Conservation (phyloP, 164 flowering plant species). For the Vitis labrusca region DNA sequence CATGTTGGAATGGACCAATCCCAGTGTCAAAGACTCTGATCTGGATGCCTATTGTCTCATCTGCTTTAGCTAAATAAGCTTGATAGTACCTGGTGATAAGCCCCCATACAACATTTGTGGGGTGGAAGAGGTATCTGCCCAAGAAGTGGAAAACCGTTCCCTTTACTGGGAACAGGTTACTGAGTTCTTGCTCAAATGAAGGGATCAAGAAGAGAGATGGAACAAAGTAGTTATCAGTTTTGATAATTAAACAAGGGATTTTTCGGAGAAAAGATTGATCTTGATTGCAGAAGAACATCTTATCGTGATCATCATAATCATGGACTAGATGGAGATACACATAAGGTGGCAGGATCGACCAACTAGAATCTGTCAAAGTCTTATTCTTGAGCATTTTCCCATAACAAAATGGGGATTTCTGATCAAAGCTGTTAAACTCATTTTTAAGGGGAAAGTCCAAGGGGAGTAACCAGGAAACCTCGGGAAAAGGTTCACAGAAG, state of each 20-base stretch:
- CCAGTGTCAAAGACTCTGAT: constrained; percentile 65
- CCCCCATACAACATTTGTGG: constrained; percentile 82
- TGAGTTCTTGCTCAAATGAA: constrained; percentile 60
- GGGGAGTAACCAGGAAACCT: constrained; percentile 74
- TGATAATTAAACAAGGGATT: constrained; percentile 74
- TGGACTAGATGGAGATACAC: constrained; percentile 73
- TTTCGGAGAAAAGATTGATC: constrained; percentile 57
- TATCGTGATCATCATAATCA: constrained; percentile 71
- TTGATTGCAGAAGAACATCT: constrained; percentile 83
- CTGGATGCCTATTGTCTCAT: constrained; percentile 76
- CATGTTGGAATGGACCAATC: constrained; percentile 65
- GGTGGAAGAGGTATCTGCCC: constrained; percentile 82
- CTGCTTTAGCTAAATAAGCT: constrained; percentile 76
- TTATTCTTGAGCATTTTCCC: constrained; percentile 59
- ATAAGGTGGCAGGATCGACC: constrained; percentile 25
- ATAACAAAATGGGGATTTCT: constrained; percentile 43
- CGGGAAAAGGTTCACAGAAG: constrained; percentile 89
- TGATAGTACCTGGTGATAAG: constrained; percentile 70
- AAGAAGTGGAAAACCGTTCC: constrained; percentile 75
- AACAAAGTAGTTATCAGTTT: constrained; percentile 69
- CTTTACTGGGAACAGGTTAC: constrained; percentile 64
- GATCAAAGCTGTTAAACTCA: constrained; percentile 46
- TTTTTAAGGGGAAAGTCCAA: constrained; percentile 56
- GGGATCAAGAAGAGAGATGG: constrained; percentile 84
- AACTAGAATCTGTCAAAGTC: constrained; percentile 14